phyloP scores from a whole-genome alignment of 768 basidiomycete species.

The Hortiboletus flavorubellus region DNA sequence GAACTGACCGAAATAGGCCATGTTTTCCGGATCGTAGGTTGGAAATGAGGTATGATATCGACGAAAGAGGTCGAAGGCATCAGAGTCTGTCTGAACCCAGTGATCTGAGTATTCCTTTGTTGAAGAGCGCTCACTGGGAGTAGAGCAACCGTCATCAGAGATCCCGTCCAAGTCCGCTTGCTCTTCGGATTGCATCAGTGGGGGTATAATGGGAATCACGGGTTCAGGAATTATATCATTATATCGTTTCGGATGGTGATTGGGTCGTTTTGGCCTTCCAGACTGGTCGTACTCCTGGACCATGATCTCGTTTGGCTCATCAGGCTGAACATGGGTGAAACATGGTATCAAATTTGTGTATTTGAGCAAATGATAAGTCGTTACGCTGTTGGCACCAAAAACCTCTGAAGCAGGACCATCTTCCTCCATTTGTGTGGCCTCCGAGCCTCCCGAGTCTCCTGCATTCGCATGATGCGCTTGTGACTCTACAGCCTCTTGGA shows the following conservation, averaged over 20 bases:
- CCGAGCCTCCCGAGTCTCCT: too few species aligned
- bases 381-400: background rate
- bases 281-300: background rate
- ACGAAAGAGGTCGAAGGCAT: background rate
- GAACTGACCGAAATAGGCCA: background rate
- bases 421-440: too few species aligned
- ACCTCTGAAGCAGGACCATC: too few species aligned
- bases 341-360: background rate
- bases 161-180: background rate
- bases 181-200: background rate
- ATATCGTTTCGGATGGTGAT: background rate
- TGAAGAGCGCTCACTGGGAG: too few species aligned
- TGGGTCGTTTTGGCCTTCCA: background rate
- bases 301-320: background rate
- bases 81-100: background rate
- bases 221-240: background rate
- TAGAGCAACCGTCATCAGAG: too few species aligned
- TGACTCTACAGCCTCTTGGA: too few species aligned
- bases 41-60: background rate
- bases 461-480: too few species aligned
- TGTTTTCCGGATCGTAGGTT: conserved; percentile 1
- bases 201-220: background rate
- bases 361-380: background rate
- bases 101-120: background rate
- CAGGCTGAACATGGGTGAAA: background rate